Percentiles rank a stretch among this genome's conserved stretches.
These are phyloP conservation scores for Cryptococcus depauperatus DNA, from an alignment of 1,284 basidiomycete species.

Conservation along the genomic window DNA sequence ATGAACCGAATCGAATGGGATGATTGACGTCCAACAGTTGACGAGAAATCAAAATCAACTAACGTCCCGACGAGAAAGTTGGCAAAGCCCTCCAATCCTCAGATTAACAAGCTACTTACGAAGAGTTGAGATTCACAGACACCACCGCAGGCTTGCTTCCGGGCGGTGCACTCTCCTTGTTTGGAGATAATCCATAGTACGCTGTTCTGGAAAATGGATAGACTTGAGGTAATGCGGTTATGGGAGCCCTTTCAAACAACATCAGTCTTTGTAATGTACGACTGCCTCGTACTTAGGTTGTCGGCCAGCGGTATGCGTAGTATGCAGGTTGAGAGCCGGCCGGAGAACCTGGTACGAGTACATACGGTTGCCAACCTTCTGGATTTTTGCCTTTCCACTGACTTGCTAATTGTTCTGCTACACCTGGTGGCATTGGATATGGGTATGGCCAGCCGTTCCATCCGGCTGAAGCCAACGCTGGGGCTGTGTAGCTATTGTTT, in stretches of 20 bases:
- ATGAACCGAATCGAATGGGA: not conserved
- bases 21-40: not conserved
- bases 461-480: slow-evolving; percentile 13
- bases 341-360: slow-evolving; percentile 13
- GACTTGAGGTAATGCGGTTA: slow-evolving; percentile 14
- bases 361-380: slow-evolving; percentile 30
- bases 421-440: slow-evolving; percentile 19
- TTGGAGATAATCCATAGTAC: slow-evolving; percentile 14
- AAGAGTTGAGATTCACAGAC: slow-evolving; percentile 2
- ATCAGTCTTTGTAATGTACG: slow-evolving; percentile 8
- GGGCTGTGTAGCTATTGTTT: slow-evolving; percentile 12
- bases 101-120: slow-evolving; percentile 3
- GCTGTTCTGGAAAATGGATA: slow-evolving; percentile 19
- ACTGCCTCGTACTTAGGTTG: slow-evolving; percentile 8
- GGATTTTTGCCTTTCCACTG: slow-evolving; percentile 27
- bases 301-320: slow-evolving; percentile 1
- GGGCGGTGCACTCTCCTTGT: not conserved
- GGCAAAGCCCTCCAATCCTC: not conserved
- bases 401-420: slow-evolving; percentile 3
- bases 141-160: slow-evolving; percentile 6
- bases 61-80: not conserved
- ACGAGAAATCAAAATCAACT: slow-evolving; percentile 1
- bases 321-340: slow-evolving; percentile 2
- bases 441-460: slow-evolving; percentile 28
- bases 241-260: slow-evolving; percentile 7